Conservation (phyloP, 106 monocot genomes). For the Iris macrosiphon region DNA sequence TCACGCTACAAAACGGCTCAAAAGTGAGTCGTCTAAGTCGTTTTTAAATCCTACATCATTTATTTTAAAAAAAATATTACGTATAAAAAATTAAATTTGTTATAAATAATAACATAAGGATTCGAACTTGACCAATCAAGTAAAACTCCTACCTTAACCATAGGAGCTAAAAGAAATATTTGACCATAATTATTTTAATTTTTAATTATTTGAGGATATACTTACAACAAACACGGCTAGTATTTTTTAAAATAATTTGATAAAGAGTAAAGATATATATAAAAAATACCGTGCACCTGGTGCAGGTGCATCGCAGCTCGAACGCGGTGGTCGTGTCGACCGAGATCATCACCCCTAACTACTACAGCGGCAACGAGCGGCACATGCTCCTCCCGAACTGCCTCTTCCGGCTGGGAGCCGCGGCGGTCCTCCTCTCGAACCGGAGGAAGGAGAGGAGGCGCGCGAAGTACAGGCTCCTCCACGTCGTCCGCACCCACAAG, state of each 20-base stretch:
- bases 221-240: background rate
- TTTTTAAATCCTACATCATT: too few species aligned
- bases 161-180: too few species aligned
- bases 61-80: background rate
- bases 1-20: too few species aligned
- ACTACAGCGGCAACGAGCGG: slow-evolving; percentile 33
- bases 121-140: background rate
- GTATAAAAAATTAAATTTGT: too few species aligned
- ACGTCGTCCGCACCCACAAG: slow-evolving; percentile 38
- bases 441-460: slow-evolving; percentile 3
- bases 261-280: background rate
- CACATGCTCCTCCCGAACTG: slow-evolving; percentile 47
- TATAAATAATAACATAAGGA: too few species aligned
- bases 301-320: slow-evolving; percentile 18
- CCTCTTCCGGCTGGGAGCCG: slow-evolving; percentile 32
- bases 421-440: slow-evolving; percentile 36
- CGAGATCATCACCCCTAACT: slow-evolving; percentile 36
- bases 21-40: too few species aligned
- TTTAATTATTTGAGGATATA: background rate
- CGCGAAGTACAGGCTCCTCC: slow-evolving; percentile 36
- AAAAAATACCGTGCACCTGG: background rate
- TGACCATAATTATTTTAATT: too few species aligned
- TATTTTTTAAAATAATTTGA: background rate
- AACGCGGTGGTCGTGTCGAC: slow-evolving; percentile 34
- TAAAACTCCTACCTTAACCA: background rate